phyloP scores from a whole-genome alignment of 2,329 filamentous ascomycete species.

The Fusarium fracticaudum region DNA sequence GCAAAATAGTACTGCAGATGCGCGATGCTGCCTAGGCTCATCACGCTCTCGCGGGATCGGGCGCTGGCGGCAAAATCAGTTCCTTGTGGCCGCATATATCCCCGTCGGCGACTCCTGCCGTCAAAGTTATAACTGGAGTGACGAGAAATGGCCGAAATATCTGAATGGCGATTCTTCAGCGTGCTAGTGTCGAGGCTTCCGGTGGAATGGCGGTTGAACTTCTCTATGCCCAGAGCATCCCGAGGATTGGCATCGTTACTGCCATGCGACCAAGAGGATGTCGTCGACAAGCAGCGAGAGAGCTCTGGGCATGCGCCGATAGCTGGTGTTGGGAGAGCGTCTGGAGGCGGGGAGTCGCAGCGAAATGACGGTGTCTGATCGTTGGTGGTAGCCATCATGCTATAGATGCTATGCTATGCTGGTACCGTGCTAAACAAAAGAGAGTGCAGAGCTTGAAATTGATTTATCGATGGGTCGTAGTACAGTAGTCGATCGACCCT shows the following conservation, averaged over 20 bases:
- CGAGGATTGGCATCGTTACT: constrained; percentile 59
- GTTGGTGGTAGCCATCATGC: constrained; percentile 49
- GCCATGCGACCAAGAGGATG: constrained; percentile 67
- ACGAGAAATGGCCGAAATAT: constrained; percentile 49
- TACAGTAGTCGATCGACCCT: constrained; percentile 3
- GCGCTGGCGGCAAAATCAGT: constrained; percentile 93
- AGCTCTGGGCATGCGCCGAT: constrained; percentile 67
- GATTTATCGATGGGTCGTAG: constrained; percentile 4
- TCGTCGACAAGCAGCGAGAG: constrained; percentile 71
- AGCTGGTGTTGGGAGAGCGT: constrained; percentile 69
- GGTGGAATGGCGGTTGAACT: constrained; percentile 71
- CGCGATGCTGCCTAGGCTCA: constrained; percentile 95
- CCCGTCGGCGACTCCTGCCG: constrained; percentile 67
- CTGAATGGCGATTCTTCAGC: constrained; percentile 58
- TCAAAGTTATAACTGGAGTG: constrained; percentile 59
- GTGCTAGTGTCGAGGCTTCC: constrained; percentile 66
- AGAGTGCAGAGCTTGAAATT: constrained; percentile 3
- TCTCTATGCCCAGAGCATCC: constrained; percentile 65
- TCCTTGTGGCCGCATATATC: constrained; percentile 87
- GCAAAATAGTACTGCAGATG: constrained; percentile 99
- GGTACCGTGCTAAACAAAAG: background rate
- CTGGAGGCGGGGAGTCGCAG: constrained; percentile 72
- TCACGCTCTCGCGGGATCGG: constrained; percentile 89
- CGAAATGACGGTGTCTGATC: constrained; percentile 50
- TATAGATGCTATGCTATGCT: background rate